Evolutionary conservation across 75 land plant species (phyloP).

Genomic region (Cunninghamia lanceolata): DNA sequence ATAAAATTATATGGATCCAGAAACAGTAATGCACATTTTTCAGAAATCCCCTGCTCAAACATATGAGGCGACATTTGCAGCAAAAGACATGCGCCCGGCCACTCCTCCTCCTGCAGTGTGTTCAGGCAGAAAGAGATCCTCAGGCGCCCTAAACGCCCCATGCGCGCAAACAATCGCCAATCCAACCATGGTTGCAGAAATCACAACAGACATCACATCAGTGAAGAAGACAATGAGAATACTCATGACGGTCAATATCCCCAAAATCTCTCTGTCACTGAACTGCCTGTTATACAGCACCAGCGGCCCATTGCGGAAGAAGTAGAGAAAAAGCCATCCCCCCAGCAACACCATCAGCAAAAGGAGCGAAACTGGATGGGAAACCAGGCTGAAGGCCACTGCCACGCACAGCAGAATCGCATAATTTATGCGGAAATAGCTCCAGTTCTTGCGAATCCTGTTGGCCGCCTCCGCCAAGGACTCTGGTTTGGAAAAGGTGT

Average conservation of each 20-base stretch:
- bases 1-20: not conserved
- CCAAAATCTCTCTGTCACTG: constrained; percentile 55
- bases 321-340: constrained; percentile 66
- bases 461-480: constrained; percentile 49
- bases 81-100: constrained; percentile 49
- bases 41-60: constrained; percentile 21
- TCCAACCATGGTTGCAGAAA: constrained; percentile 54
- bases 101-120: constrained; percentile 15
- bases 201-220: constrained; percentile 58
- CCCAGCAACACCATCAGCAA: constrained; percentile 46
- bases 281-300: constrained; percentile 48
- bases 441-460: constrained; percentile 62
- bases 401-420: constrained; percentile 33
- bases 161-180: constrained; percentile 47
- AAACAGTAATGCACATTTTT: constrained; percentile 8
- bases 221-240: constrained; percentile 64
- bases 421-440: constrained; percentile 76
- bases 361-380: constrained; percentile 62
- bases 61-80: constrained; percentile 26
- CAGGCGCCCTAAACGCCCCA: constrained; percentile 67
- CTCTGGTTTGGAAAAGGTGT: constrained; percentile 57
- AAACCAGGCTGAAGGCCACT: constrained; percentile 56
- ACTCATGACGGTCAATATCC: constrained; percentile 27
- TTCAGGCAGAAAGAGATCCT: constrained; percentile 73
- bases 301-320: constrained; percentile 51